Conservation (phyloP, 2,329 filamentous ascomycete species). For the Hymenoscyphus infarciens region DNA sequence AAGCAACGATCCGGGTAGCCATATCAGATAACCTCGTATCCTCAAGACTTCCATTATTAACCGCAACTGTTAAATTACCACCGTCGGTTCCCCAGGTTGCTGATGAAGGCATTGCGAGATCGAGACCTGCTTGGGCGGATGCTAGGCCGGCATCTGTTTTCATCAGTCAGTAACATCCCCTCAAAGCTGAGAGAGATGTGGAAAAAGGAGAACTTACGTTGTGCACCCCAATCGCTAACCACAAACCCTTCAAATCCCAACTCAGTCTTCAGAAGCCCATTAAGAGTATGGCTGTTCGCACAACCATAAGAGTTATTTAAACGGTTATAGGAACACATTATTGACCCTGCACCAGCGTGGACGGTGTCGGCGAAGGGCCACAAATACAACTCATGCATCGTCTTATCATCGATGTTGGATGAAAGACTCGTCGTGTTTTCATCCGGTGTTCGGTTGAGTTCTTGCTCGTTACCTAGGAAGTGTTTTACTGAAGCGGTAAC, state of each 20-base stretch:
- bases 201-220: no score
- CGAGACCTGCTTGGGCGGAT: slow-evolving; percentile 74
- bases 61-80: slow-evolving; percentile 46
- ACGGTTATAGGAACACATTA: slow-evolving; percentile 81
- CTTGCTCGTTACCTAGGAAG: slow-evolving; percentile 75
- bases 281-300: slow-evolving; percentile 74
- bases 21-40: slow-evolving; percentile 57
- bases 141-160: slow-evolving; percentile 63
- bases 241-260: slow-evolving; percentile 83
- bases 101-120: slow-evolving; percentile 47
- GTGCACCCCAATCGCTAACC: slow-evolving; percentile 82
- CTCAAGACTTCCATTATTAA: slow-evolving; percentile 57
- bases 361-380: slow-evolving; percentile 84
- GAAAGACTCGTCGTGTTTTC: slow-evolving; percentile 44
- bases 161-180: background rate
- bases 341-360: slow-evolving; percentile 68
- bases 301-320: slow-evolving; percentile 68
- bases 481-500: slow-evolving; percentile 31
- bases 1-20: slow-evolving; percentile 54
- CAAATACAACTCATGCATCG: slow-evolving; percentile 72
- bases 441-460: slow-evolving; percentile 45
- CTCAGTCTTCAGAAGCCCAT: slow-evolving; percentile 78
- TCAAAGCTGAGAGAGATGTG: no score
- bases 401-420: slow-evolving; percentile 73
- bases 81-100: slow-evolving; percentile 22